Percentiles rank a stretch among this genome's conserved stretches.
These are phyloP conservation scores for Trichocladium uniseriatum DNA, from an alignment of 495 filamentous ascomycete species.

Conservation along the genomic window DNA sequence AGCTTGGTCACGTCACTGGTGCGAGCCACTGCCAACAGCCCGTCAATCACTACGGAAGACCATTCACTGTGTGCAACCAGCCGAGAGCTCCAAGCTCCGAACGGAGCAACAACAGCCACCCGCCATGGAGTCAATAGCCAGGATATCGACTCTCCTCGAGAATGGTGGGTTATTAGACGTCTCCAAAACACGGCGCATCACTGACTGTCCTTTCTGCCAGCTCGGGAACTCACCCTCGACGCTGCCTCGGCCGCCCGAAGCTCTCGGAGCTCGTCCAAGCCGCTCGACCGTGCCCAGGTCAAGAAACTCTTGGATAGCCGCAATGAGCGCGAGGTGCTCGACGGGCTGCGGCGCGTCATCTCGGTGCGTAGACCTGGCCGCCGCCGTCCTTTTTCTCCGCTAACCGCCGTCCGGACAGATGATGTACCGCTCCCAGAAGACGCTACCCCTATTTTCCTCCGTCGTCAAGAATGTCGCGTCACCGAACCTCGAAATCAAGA, in stretches of 20 bases:
- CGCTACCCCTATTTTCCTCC: slow-evolving; percentile 80
- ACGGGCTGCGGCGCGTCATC: slow-evolving; percentile 83
- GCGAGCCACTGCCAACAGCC: too few species aligned
- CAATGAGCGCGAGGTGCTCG: slow-evolving; percentile 84
- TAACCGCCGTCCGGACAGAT: slow-evolving; percentile 48
- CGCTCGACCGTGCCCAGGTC: slow-evolving; percentile 54
- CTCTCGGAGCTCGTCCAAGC: slow-evolving; percentile 41
- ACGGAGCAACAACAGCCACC: background rate
- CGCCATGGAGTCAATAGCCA: slow-evolving; percentile 85
- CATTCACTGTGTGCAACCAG: background rate
- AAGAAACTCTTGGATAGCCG: slow-evolving; percentile 93
- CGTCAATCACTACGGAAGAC: slow-evolving; percentile 14
- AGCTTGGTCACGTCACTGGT: slow-evolving; percentile 32
- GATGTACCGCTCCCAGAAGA: slow-evolving; percentile 81
- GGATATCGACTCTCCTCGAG: slow-evolving; percentile 87
- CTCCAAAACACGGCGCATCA: background rate
- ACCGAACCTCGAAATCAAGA: slow-evolving; percentile 86
- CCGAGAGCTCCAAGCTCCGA: background rate
- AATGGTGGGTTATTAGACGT: slow-evolving; percentile 50
- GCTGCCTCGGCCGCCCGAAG: slow-evolving; percentile 71
- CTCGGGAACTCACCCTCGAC: slow-evolving; percentile 92
- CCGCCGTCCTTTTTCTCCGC: slow-evolving; percentile 1
- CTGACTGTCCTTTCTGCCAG: slow-evolving; percentile 34
- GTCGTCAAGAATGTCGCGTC: slow-evolving; percentile 95
- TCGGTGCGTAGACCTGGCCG: slow-evolving; percentile 48